Conservation (phyloP, 2,329 filamentous ascomycete species). For the Calycina marina region DNA sequence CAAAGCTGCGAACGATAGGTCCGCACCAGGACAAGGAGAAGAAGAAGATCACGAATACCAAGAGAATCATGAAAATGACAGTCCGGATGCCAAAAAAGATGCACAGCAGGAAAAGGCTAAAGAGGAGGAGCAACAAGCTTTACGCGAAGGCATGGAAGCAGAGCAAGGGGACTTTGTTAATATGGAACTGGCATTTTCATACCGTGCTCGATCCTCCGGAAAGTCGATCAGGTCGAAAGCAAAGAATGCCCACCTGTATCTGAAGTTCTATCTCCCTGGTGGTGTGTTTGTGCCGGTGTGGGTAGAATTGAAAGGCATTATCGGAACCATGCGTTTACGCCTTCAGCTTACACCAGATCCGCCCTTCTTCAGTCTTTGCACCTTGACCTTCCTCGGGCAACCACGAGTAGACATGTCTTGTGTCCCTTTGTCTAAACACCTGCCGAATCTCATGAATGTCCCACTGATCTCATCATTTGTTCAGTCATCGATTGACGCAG, state of each 20-base stretch:
- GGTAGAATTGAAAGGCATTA: constrained; percentile 59
- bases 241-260: constrained; percentile 58
- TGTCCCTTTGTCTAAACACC: constrained; percentile 52
- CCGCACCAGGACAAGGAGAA: constrained; percentile 26
- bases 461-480: constrained; percentile 66
- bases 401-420: constrained; percentile 59
- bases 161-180: constrained; percentile 71
- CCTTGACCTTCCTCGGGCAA: constrained; percentile 60
- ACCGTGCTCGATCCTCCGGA: constrained; percentile 46
- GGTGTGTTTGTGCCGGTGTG: constrained; percentile 47
- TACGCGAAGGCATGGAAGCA: constrained; percentile 49
- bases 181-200: constrained; percentile 60
- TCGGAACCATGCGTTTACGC: constrained; percentile 55
- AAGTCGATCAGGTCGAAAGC: constrained; percentile 46
- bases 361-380: constrained; percentile 63
- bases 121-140: constrained; percentile 24
- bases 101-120: constrained; percentile 17
- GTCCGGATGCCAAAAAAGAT: constrained; percentile 22
- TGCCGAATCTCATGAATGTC: constrained; percentile 60
- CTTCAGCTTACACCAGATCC: constrained; percentile 63
- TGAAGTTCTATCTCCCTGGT: constrained; percentile 54
- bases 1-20: constrained; percentile 34
- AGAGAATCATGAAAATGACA: constrained; percentile 22
- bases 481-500: constrained; percentile 58
- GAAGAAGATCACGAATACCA: constrained; percentile 21